phyloP scores from a whole-genome alignment of 352 stramenopile genomes.

The Globisporangium heterothallicum region DNA sequence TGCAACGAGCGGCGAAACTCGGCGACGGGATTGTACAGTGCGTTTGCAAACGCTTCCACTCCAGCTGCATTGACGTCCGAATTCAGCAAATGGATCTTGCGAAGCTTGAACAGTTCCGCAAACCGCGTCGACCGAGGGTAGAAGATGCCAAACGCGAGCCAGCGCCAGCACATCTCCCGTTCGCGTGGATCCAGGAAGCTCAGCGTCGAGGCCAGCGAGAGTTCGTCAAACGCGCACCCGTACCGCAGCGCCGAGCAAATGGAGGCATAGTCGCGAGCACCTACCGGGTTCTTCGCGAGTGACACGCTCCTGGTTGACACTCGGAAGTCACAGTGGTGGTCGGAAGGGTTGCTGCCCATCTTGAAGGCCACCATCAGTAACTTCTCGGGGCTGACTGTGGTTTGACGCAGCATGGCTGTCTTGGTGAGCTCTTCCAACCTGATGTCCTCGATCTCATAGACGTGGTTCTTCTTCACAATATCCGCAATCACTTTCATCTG shows the following conservation, averaged over 20 bases:
- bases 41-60: background rate
- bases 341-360: background rate
- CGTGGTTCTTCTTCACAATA: background rate
- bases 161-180: background rate
- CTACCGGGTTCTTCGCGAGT: too few relatives aligned
- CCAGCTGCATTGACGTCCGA: background rate
- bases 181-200: background rate
- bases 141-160: background rate
- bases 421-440: background rate
- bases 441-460: background rate
- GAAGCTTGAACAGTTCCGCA: background rate
- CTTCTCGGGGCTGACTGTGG: background rate
- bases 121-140: background rate
- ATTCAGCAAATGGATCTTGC: background rate
- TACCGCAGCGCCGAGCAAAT: background rate
- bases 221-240: background rate
- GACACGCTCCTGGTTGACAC: too few relatives aligned
- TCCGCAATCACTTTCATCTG: background rate
- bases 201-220: background rate
- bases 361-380: background rate
- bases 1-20: background rate
- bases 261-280: background rate
- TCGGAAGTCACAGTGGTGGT: too few relatives aligned
- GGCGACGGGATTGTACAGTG: background rate
- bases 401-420: background rate